phyloP scores from a whole-genome alignment of 768 basidiomycete genomes.

The Neoboletus subvelutipes region DNA sequence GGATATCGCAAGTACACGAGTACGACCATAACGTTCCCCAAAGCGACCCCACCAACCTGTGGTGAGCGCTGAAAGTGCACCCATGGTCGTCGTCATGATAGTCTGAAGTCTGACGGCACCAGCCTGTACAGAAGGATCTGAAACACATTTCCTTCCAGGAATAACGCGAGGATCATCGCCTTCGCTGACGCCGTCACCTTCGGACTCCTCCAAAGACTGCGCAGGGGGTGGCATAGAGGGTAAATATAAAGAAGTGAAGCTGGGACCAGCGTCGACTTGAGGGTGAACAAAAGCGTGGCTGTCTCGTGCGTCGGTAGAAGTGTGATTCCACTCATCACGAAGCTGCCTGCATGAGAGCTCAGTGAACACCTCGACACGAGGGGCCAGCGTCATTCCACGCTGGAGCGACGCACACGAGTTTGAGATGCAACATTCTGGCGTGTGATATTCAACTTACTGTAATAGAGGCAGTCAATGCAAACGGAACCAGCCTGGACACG shows the following conservation, averaged over 20 bases:
- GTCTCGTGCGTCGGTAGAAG: conserved; percentile 3
- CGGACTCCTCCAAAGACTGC: conserved; percentile 13
- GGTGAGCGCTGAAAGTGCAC: conserved; percentile 73
- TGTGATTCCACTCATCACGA: conserved; percentile 45
- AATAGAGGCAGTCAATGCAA: conserved; percentile 63
- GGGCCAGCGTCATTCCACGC: conserved; percentile 80
- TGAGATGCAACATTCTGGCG: background rate
- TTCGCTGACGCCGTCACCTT: conserved; percentile 31
- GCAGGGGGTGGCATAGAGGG: background rate
- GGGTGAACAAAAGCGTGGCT: conserved; percentile 2
- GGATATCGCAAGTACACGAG: conserved; percentile 64
- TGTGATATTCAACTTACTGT: conserved; percentile 46
- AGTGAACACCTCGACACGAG: conserved; percentile 78
- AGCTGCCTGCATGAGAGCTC: conserved; percentile 68
- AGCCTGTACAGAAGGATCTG: conserved; percentile 60
- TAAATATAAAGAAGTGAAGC: conserved; percentile 13
- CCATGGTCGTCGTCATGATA: conserved; percentile 74
- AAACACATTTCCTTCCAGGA: conserved; percentile 40
- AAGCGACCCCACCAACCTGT: conserved; percentile 87
- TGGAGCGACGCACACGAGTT: conserved; percentile 30
- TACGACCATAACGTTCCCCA: conserved; percentile 76
- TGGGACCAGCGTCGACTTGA: conserved; percentile 6
- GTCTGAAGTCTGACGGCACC: conserved; percentile 75
- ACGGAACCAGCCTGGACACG: conserved; percentile 62
- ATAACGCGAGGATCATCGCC: conserved; percentile 40